phyloP scores from a whole-genome alignment of 495 filamentous ascomycete genomes.

The Aspergillus mulundensis region DNA sequence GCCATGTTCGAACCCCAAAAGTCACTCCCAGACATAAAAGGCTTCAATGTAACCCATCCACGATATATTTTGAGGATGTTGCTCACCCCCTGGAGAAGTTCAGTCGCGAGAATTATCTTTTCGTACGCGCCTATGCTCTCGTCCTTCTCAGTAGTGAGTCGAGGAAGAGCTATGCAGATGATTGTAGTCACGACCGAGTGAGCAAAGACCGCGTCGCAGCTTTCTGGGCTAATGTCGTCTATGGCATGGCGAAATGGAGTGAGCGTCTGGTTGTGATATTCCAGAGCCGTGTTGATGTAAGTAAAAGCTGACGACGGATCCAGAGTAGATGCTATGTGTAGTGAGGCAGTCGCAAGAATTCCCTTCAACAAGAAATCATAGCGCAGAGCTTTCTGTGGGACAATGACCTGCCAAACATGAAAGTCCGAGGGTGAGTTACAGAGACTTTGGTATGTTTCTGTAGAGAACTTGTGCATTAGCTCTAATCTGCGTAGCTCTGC shows the following conservation, averaged over 20 bases:
- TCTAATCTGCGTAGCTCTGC: constrained; percentile 33
- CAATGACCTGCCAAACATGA: constrained; percentile 34
- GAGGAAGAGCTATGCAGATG: constrained; percentile 46
- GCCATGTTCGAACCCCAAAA: constrained; percentile 15
- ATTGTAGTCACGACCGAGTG: constrained; percentile 50
- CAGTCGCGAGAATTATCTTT: constrained; percentile 35
- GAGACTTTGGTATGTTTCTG: constrained; percentile 35
- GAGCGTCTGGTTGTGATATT: constrained; percentile 48
- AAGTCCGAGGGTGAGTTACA: constrained; percentile 25
- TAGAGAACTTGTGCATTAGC: constrained; percentile 42
- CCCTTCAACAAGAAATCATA: constrained; percentile 54
- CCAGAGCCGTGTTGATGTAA: constrained; percentile 48
- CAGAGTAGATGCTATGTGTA: constrained; percentile 47
- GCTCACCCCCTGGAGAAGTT: constrained; percentile 34
- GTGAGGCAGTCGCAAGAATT: constrained; percentile 49
- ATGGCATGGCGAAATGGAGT: constrained; percentile 43
- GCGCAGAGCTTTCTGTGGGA: constrained; percentile 45
- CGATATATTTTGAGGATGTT: constrained; percentile 32
- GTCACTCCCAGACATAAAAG: constrained; percentile 21
- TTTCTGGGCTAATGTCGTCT: constrained; percentile 40
- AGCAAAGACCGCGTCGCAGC: constrained; percentile 49
- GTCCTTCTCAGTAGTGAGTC: constrained; percentile 30
- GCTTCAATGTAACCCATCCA: constrained; percentile 28
- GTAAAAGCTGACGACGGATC: constrained; percentile 32
- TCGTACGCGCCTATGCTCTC: constrained; percentile 31